Evolutionary conservation across 2,329 filamentous ascomycete species (phyloP).

Genomic region (Amesomyces nigricolor): DNA sequence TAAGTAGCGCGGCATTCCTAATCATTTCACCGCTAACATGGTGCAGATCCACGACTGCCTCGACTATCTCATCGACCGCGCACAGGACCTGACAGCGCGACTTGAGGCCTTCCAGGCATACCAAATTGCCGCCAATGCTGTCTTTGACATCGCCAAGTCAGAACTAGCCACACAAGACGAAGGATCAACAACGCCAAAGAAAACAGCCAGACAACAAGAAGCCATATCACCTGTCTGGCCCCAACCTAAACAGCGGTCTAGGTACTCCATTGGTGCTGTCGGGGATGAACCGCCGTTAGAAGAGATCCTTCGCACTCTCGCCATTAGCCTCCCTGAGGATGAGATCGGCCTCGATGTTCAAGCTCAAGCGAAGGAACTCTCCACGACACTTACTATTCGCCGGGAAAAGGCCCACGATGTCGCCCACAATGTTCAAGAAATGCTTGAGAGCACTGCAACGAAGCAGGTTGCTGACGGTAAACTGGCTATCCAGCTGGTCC

Average conservation of each 20-base stretch:
- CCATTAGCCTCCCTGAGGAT: conserved; percentile 32
- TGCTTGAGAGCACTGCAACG: conserved; percentile 42
- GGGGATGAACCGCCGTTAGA: conserved; percentile 39
- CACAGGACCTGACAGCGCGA: conserved; percentile 37
- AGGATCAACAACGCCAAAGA: conserved; percentile 33
- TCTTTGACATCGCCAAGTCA: conserved; percentile 39
- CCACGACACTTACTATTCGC: conserved; percentile 36
- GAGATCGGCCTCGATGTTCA: conserved; percentile 9
- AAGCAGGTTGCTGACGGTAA: conserved; percentile 43
- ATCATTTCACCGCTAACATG: conserved; percentile 21
- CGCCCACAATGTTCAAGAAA: conserved; percentile 41
- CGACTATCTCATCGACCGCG: conserved; percentile 45
- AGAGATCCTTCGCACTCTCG: conserved; percentile 44
- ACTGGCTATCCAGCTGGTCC: conserved; percentile 43
- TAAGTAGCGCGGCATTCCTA: conserved; percentile 30
- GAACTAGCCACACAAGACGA: conserved; percentile 36
- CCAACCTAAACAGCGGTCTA: conserved; percentile 25
- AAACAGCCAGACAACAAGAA: conserved; percentile 17
- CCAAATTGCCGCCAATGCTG: conserved; percentile 34
- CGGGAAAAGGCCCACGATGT: conserved; percentile 40
- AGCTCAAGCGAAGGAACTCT: conserved; percentile 25
- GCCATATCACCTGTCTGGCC: conserved; percentile 33
- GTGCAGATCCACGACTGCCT: conserved; percentile 48
- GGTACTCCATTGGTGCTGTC: conserved; percentile 34
- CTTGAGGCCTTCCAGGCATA: conserved; percentile 44